Percentiles rank a stretch among this genome's conserved stretches.
phyloP scores from a whole-genome alignment of 306 rosid species.

The Citrullus colocynthis region DNA sequence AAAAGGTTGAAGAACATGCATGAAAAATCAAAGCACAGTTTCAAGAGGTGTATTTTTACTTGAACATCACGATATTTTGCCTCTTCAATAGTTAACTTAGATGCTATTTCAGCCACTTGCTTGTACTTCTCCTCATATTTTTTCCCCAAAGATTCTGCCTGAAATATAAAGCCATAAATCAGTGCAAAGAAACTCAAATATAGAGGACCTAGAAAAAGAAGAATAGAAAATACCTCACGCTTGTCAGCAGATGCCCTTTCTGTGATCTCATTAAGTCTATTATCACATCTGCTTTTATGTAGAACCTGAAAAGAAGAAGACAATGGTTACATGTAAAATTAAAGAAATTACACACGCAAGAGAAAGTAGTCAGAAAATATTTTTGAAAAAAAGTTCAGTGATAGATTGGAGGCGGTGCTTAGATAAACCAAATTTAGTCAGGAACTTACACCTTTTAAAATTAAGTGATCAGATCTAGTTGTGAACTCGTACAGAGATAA shows the following conservation, averaged over 20 bases:
- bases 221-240: constrained; percentile 55
- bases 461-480: not conserved
- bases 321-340: not conserved
- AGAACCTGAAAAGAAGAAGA: constrained; percentile 45
- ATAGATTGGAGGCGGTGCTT: not conserved
- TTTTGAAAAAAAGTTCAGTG: not conserved
- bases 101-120: constrained; percentile 86
- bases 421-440: not conserved
- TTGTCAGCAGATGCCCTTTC: constrained; percentile 93
- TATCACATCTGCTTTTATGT: constrained; percentile 86
- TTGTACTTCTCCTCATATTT: constrained; percentile 91
- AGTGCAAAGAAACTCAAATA: not conserved
- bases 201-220: not conserved
- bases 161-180: constrained; percentile 16
- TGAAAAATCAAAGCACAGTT: not conserved
- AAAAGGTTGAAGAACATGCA: not conserved
- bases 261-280: constrained; percentile 81
- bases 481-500: not conserved
- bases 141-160: constrained; percentile 69
- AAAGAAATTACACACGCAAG: not conserved
- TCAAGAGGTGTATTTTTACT: constrained; percentile 26
- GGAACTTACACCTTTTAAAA: not conserved
- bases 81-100: constrained; percentile 80
- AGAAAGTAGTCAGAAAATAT: not conserved
- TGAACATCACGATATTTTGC: constrained; percentile 83